A percentile compares a stretch with the other conserved stretches of the same genome.
phyloP scores from a whole-genome alignment of 768 basidiomycete genomes.

The Boletus edulis region DNA sequence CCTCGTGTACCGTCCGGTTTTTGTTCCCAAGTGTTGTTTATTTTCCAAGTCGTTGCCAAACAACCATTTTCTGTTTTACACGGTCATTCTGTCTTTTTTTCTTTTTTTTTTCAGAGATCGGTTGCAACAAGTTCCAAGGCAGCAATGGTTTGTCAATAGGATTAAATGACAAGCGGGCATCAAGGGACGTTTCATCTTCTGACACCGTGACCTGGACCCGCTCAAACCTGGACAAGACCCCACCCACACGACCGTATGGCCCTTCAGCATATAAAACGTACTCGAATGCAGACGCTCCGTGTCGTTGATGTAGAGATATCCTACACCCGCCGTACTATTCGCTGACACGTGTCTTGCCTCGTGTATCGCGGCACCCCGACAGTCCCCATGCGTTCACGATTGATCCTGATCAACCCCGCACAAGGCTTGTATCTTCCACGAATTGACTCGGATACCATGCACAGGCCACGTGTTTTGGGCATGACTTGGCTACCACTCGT shows the following conservation, averaged over 20 bases:
- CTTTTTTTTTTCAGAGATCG: no score
- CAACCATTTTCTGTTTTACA: constrained; percentile 9
- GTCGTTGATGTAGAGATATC: neutral
- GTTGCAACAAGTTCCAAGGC: neutral
- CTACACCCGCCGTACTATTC: neutral
- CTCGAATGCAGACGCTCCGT: neutral
- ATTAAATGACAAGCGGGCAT: no score
- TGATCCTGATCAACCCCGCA: constrained; percentile 17
- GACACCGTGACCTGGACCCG: no score
- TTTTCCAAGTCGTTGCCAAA: constrained; percentile 15
- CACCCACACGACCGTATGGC: no score
- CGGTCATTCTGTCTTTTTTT: neutral
- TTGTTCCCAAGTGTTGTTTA: constrained; percentile 1
- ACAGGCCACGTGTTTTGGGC: constrained; percentile 24
- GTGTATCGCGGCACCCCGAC: constrained; percentile 20
- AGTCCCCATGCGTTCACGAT: neutral
- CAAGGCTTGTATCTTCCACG: constrained; percentile 14
- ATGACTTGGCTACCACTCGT: constrained; percentile 13
- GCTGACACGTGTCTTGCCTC: constrained; percentile 14
- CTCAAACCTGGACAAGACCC: no score
- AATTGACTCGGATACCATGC: constrained; percentile 20
- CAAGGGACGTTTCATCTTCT: neutral
- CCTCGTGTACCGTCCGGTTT: no score
- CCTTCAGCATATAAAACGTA: no score
- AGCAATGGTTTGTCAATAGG: neutral